phyloP scores from a whole-genome alignment of 2,329 filamentous ascomycete genomes.

The Curvularia verruculosa region DNA sequence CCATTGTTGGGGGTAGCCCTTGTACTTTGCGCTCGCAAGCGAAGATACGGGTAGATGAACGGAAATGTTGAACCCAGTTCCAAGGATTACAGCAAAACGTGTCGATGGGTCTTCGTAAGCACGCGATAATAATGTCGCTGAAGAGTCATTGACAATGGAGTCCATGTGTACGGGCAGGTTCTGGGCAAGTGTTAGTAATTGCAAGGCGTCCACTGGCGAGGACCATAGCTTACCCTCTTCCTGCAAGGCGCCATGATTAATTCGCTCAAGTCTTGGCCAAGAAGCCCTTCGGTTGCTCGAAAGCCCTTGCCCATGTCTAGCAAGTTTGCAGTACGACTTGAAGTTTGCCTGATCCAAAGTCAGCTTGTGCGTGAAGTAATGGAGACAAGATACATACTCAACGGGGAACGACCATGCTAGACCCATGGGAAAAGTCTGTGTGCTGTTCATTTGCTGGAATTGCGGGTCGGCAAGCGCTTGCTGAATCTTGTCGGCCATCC shows the following conservation, averaged over 20 bases:
- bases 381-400: conserved; percentile 49
- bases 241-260: conserved; percentile 65
- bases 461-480: conserved; percentile 55
- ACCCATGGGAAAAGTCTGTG: conserved; percentile 61
- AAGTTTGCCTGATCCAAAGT: conserved; percentile 59
- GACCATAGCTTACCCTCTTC: conserved; percentile 48
- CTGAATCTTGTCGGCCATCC: conserved; percentile 67
- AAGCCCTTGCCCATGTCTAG: conserved; percentile 71
- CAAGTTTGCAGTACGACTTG: conserved; percentile 61
- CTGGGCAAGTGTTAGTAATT: conserved; percentile 32
- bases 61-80: conserved; percentile 70
- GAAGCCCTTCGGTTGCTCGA: conserved; percentile 62
- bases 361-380: conserved; percentile 11
- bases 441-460: conserved; percentile 46
- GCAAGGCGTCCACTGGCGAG: conserved; percentile 3
- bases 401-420: conserved; percentile 71
- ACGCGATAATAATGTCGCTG: conserved; percentile 65
- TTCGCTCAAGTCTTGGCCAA: conserved; percentile 65
- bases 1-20: conserved; percentile 60
- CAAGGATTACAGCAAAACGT: conserved; percentile 67
- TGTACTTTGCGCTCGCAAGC: conserved; percentile 63
- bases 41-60: conserved; percentile 64
- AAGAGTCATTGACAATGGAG: conserved; percentile 69
- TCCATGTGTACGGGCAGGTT: conserved; percentile 64
- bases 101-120: conserved; percentile 67